A percentile compares a stretch with the other conserved stretches of the same genome.
phyloP scores from a whole-genome alignment of 2,329 filamentous ascomycete species.

The Ophiostoma novo-ulmi region DNA sequence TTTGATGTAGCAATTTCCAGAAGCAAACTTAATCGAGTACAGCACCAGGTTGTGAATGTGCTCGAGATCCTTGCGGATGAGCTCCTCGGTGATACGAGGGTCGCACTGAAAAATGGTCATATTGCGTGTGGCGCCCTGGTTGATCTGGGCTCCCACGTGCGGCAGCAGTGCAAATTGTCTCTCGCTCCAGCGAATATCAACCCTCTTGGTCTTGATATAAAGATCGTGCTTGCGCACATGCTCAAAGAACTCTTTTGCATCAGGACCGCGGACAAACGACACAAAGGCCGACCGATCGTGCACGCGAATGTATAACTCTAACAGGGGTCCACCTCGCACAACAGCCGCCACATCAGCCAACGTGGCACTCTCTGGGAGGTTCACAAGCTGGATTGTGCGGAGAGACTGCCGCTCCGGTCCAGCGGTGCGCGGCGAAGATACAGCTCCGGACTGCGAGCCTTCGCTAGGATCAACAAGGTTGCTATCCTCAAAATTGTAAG shows the following conservation, averaged over 20 bases:
- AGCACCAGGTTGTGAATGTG: constrained; percentile 77
- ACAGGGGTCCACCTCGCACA: constrained; percentile 64
- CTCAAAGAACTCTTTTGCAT: constrained; percentile 60
- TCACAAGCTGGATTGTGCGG: constrained; percentile 58
- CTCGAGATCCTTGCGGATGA: constrained; percentile 67
- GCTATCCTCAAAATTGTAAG: constrained; percentile 8
- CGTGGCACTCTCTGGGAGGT: constrained; percentile 57
- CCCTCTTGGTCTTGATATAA: constrained; percentile 56
- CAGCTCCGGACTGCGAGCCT: neutral
- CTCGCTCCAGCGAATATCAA: constrained; percentile 64
- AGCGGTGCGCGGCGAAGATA: neutral
- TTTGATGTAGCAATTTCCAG: constrained; percentile 60
- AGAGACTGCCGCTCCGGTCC: constrained; percentile 24
- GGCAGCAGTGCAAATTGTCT: constrained; percentile 61
- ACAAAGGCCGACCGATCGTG: constrained; percentile 58
- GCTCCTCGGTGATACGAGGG: constrained; percentile 54
- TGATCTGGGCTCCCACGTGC: constrained; percentile 61
- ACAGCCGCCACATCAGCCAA: constrained; percentile 60
- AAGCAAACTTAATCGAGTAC: constrained; percentile 56
- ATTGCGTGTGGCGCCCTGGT: constrained; percentile 65
- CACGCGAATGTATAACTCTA: constrained; percentile 61
- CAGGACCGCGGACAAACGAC: constrained; percentile 62
- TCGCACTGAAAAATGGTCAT: constrained; percentile 60
- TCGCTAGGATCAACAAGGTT: neutral
- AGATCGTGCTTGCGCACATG: constrained; percentile 61